Conservation (phyloP, 371 early-diverging fungal species). For the Lichtheimia corymbifera region DNA sequence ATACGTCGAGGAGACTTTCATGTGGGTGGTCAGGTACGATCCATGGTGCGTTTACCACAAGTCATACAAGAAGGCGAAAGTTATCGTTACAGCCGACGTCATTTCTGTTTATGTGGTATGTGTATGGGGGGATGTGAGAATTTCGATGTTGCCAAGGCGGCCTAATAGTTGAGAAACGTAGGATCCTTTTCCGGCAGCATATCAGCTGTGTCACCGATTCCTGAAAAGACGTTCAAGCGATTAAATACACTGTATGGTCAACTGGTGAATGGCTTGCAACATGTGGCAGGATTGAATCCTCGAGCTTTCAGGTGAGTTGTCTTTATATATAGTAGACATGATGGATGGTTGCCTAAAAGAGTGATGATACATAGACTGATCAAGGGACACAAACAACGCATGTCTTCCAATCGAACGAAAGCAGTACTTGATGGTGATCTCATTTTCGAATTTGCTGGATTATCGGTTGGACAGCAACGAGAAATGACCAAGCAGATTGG, state of each 20-base stretch:
- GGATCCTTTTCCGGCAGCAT: conserved; percentile 77
- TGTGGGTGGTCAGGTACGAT: conserved; percentile 72
- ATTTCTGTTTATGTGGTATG: conserved; percentile 58
- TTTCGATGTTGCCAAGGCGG: background rate
- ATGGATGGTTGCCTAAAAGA: no score
- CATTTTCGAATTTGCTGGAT: conserved; percentile 70
- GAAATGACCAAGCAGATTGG: conserved; percentile 91
- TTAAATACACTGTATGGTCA: conserved; percentile 74
- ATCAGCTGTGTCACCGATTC: conserved; percentile 73
- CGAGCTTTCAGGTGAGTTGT: conserved; percentile 70
- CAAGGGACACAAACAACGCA: conserved; percentile 62
- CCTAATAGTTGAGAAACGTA: conserved; percentile 6
- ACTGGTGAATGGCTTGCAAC: conserved; percentile 78
- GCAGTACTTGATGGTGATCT: conserved; percentile 87
- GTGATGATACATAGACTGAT: conserved; percentile 29
- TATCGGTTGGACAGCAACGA: conserved; percentile 71
- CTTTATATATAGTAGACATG: conserved; percentile 1
- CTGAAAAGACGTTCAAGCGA: conserved; percentile 91
- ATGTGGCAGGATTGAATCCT: conserved; percentile 92
- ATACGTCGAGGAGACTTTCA: conserved; percentile 91
- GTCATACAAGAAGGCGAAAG: conserved; percentile 24
- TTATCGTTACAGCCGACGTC: conserved; percentile 35
- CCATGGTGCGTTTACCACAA: conserved; percentile 63
- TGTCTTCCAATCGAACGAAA: conserved; percentile 66
- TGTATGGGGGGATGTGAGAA: background rate